Base-by-base conservation (phyloP, 2,329 filamentous ascomycete species). In the Zymoseptoria ardabiliae region DNA sequence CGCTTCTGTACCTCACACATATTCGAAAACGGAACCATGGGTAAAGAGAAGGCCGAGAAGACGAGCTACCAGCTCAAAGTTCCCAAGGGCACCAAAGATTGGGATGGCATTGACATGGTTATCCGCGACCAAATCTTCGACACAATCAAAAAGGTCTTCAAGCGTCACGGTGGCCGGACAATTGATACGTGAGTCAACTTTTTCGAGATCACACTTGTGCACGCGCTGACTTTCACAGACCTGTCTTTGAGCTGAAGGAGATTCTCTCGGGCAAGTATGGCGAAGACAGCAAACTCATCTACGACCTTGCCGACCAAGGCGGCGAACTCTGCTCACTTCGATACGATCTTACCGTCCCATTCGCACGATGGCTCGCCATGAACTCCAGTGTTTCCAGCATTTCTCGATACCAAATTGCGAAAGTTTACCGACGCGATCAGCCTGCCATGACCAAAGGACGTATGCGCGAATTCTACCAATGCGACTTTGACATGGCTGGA, bases 391-490 rank as follows among this genome's bases (percentile, higher is more conserved):
- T 95, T 58, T 85, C 89, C 74, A 87, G 82, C 74, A 93, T 96
- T 78, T 96, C 96, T 79, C 85, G 93, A 70, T 97, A 96, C 75
- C 91, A 96, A 78, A 92, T 97, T 67, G 91, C 91, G 67, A 96
- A 96, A 78, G 92, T 96, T 55, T 92, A 91, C 77, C 82, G 89
- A 63, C 79, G 88, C 73, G 89, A 92, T 73, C 88, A 91, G 74
- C 89, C 89, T 22, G 89, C 91, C 62, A 90, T 97, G 78, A 90
- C 88, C 63, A 94, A 95, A 74, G 93, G 92, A 55, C 85, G 92
- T 57, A 94, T 96, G 88, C 85, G 93, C 70, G 93, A 97, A 76
- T 96, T 96, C 76, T 96, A 95, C 78, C 92, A 97, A 76, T 97
- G 92, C 78, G 93, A 97, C 77, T 95, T 97, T 71, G 92, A 97